phyloP scores from a whole-genome alignment of 2,329 filamentous ascomycete genomes.

The Cladobotryum mycophilum region DNA sequence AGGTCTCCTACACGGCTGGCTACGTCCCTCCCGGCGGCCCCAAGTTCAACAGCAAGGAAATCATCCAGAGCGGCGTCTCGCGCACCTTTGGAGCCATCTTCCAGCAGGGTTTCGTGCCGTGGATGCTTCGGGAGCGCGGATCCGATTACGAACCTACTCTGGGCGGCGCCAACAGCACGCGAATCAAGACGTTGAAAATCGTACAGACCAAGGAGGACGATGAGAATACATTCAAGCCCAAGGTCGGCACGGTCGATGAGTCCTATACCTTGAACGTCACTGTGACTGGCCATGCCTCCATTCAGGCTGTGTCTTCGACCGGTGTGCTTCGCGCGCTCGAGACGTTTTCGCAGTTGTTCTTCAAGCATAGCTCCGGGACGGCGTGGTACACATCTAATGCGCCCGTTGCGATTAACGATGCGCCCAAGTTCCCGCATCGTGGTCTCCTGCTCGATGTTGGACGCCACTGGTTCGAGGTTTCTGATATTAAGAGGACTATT shows the following conservation, averaged over 20 bases:
- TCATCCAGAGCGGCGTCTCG: slow-evolving; percentile 51
- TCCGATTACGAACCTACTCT: slow-evolving; percentile 57
- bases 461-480: slow-evolving; percentile 62
- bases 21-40: slow-evolving; percentile 34
- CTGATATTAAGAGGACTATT: slow-evolving; percentile 66
- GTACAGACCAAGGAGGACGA: slow-evolving; percentile 50
- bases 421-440: slow-evolving; percentile 68
- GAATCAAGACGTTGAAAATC: slow-evolving; percentile 56
- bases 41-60: slow-evolving; percentile 43
- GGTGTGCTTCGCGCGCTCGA: slow-evolving; percentile 69
- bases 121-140: slow-evolving; percentile 65
- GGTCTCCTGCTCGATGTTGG: slow-evolving; percentile 75
- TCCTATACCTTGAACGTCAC: slow-evolving; percentile 64
- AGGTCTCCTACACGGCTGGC: slow-evolving; percentile 44
- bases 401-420: slow-evolving; percentile 66
- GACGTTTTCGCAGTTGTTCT: slow-evolving; percentile 76
- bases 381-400: slow-evolving; percentile 62
- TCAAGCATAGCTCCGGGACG: slow-evolving; percentile 53
- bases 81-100: slow-evolving; percentile 60
- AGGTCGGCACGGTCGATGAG: slow-evolving; percentile 63
- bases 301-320: slow-evolving; percentile 59
- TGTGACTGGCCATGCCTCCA: slow-evolving; percentile 50
- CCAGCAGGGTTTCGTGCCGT: slow-evolving; percentile 64
- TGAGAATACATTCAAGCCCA: slow-evolving; percentile 51
- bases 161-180: slow-evolving; percentile 27